Conservation (phyloP, 2,329 filamentous ascomycete genomes). For the Aspergillus sp. region DNA sequence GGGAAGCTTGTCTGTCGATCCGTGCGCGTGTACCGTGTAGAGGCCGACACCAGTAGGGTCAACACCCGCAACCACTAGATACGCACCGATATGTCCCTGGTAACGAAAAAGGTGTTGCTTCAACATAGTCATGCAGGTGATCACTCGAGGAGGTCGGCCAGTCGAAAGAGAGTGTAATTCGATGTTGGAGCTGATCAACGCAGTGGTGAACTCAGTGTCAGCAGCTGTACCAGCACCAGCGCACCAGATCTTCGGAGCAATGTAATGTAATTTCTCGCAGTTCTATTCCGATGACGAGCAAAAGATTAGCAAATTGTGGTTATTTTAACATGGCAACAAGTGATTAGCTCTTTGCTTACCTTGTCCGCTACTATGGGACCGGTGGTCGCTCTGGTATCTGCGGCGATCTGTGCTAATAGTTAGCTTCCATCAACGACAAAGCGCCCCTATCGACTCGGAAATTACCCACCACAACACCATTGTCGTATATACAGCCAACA, state of each 20-base stretch:
- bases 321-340: neutral
- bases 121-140: constrained; percentile 98
- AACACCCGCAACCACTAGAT: constrained; percentile 93
- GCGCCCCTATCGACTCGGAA: neutral
- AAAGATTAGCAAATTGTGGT: neutral
- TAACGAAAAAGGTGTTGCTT: constrained; percentile 99
- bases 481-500: constrained; percentile 94
- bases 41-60: constrained; percentile 94
- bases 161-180: constrained; percentile 96
- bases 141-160: constrained; percentile 92
- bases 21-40: constrained; percentile 98
- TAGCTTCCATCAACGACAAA: constrained; percentile 16
- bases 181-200: constrained; percentile 96
- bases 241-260: constrained; percentile 98
- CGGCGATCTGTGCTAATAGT: constrained; percentile 69
- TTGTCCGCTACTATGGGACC: constrained; percentile 99
- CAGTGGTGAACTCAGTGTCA: constrained; percentile 98
- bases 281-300: constrained; percentile 57
- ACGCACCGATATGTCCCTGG: constrained; percentile 96
- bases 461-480: constrained; percentile 80
- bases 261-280: constrained; percentile 99
- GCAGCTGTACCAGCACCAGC: constrained; percentile 96
- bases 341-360: constrained; percentile 41
- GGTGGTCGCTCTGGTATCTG: constrained; percentile 95
- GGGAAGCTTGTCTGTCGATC: constrained; percentile 95